These are phyloP conservation scores for Fulvia fulva DNA, from an alignment of 2,329 filamentous ascomycete genomes.

Conservation along the genomic window DNA sequence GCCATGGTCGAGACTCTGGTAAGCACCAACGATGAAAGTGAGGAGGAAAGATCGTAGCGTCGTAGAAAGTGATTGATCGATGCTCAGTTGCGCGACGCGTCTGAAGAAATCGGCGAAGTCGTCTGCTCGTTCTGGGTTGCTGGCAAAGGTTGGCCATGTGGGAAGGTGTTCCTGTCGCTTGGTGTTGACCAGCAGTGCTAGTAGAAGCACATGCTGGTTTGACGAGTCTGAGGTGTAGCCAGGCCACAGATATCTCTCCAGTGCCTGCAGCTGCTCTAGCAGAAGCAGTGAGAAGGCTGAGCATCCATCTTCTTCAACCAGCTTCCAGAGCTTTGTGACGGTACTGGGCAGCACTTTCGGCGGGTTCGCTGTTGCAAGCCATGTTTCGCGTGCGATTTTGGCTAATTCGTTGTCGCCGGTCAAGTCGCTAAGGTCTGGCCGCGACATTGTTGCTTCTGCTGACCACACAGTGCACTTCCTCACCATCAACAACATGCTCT, in stretches of 20 bases:
- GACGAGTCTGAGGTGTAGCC: constrained; percentile 76
- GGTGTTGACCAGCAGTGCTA: constrained; percentile 79
- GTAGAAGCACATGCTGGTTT: constrained; percentile 84
- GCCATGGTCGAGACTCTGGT: constrained; percentile 85
- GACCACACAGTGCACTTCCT: background rate
- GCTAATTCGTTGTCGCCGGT: constrained; percentile 64
- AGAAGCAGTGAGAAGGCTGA: constrained; percentile 71
- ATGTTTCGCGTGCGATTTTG: constrained; percentile 75
- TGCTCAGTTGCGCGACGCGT: constrained; percentile 79
- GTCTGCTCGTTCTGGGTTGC: constrained; percentile 60
- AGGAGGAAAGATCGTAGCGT: constrained; percentile 70
- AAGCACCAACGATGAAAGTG: constrained; percentile 83
- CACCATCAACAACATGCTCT: background rate
- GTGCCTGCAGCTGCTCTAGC: constrained; percentile 82
- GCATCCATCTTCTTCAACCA: constrained; percentile 77
- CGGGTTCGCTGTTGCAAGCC: constrained; percentile 65
- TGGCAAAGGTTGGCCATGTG: constrained; percentile 80
- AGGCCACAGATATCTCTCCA: constrained; percentile 95
- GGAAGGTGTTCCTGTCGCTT: constrained; percentile 84
- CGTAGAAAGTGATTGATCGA: constrained; percentile 49
- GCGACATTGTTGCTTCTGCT: constrained; percentile 32
- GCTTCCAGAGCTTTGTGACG: constrained; percentile 85
- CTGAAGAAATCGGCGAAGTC: constrained; percentile 84
- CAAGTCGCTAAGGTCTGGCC: constrained; percentile 64
- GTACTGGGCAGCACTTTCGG: constrained; percentile 73